Evolutionary conservation across 1,139 yeast genomes (phyloP).

Genomic region (Citeromyces hawaiiensis): DNA sequence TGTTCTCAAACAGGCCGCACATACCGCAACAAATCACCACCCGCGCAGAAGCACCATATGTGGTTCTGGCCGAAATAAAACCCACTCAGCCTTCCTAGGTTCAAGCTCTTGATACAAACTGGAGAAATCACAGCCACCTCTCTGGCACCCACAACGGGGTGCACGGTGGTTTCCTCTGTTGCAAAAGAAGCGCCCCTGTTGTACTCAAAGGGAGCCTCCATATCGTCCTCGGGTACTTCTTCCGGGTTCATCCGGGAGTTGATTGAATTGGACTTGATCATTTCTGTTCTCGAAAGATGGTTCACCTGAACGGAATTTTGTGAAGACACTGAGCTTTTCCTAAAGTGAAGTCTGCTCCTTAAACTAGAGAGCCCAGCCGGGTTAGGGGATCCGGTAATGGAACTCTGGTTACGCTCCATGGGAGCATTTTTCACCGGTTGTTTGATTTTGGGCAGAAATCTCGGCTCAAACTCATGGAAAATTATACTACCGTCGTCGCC

Average conservation of each 20-base stretch:
- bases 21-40: slow-evolving; percentile 37
- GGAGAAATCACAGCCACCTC: slow-evolving; percentile 15
- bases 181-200: background rate
- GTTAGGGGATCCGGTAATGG: background rate
- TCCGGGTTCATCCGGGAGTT: slow-evolving; percentile 4
- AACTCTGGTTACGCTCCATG: background rate
- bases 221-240: background rate
- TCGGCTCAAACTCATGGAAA: slow-evolving; percentile 65
- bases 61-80: slow-evolving; percentile 22
- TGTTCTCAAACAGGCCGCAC: slow-evolving; percentile 8
- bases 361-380: background rate
- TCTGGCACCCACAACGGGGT: slow-evolving; percentile 9
- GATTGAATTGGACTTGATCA: slow-evolving; percentile 13
- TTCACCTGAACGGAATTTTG: slow-evolving; percentile 11
- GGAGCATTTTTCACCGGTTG: slow-evolving; percentile 5
- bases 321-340: slow-evolving; percentile 13
- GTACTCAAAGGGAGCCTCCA: background rate
- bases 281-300: slow-evolving; percentile 12
- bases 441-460: slow-evolving; percentile 38
- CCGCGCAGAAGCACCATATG: slow-evolving; percentile 38
- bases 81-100: slow-evolving; percentile 29
- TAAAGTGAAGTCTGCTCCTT: background rate
- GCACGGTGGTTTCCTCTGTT: slow-evolving; percentile 8
- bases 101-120: slow-evolving; percentile 15
- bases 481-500: slow-evolving; percentile 61